A percentile compares a stretch with the other conserved stretches of the same genome.
These are phyloP conservation scores for Claviceps monticola DNA, from an alignment of 2,329 filamentous ascomycete species.

Conservation along the genomic window DNA sequence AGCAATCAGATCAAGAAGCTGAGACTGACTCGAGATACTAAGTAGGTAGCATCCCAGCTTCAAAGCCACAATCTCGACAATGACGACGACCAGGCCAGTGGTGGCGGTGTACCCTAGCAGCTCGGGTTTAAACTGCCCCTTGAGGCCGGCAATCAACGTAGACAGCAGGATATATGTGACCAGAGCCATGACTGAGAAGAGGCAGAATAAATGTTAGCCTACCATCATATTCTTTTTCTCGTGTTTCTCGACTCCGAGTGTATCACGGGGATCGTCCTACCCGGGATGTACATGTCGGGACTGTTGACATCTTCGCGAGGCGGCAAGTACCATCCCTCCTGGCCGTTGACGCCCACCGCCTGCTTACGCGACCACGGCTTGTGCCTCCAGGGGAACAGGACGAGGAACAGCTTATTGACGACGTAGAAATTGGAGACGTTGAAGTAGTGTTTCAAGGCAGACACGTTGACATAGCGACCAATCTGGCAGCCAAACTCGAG, in stretches of 20 bases:
- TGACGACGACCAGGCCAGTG: conserved; percentile 66
- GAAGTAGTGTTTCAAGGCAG: conserved; percentile 95
- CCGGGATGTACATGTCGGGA: conserved; percentile 97
- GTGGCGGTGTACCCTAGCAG: conserved; percentile 81
- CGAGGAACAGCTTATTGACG: conserved; percentile 79
- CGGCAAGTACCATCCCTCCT: conserved; percentile 70
- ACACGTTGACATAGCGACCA: conserved; percentile 73
- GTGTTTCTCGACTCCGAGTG: background rate
- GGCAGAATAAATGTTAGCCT: too few species aligned
- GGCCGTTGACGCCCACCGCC: conserved; percentile 52
- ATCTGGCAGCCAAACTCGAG: conserved; percentile 22
- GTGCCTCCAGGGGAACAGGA: conserved; percentile 95
- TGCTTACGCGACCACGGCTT: conserved; percentile 94
- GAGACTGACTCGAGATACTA: conserved; percentile 85
- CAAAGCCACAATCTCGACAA: conserved; percentile 77
- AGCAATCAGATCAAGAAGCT: conserved; percentile 84
- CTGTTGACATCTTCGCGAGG: conserved; percentile 94
- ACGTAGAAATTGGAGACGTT: conserved; percentile 98
- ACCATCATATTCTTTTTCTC: too few species aligned
- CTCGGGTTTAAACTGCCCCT: conserved; percentile 87
- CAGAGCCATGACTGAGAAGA: conserved; percentile 63
- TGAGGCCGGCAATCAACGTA: conserved; percentile 75
- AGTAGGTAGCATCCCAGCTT: conserved; percentile 90
- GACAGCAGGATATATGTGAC: conserved; percentile 95
- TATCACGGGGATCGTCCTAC: conserved; percentile 17